phyloP scores from a whole-genome alignment of 2,329 filamentous ascomycete species.

The Zymoseptoria pseudotritici region DNA sequence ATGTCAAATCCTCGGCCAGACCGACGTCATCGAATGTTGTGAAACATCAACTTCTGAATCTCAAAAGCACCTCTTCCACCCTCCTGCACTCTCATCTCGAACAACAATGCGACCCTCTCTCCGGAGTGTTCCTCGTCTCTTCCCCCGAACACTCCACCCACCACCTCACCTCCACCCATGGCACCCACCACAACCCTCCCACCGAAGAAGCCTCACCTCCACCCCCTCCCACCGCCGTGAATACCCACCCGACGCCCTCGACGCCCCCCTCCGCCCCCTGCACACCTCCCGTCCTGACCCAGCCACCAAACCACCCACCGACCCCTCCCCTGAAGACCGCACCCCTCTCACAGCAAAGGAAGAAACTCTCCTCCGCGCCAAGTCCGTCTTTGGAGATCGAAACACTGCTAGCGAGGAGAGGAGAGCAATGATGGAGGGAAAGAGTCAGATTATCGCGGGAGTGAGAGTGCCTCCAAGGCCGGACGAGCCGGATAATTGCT shows the following conservation, averaged over 20 bases:
- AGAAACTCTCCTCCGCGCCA: conserved; percentile 50
- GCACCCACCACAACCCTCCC: too few species aligned
- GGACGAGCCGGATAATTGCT: conserved; percentile 92
- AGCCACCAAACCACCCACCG: conserved; percentile 22
- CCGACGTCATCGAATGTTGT: background rate
- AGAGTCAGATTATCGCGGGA: too few species aligned
- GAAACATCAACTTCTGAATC: background rate
- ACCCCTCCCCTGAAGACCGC: conserved; percentile 21
- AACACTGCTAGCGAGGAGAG: conserved; percentile 67
- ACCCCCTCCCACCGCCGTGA: too few species aligned
- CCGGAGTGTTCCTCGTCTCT: background rate
- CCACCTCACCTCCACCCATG: background rate
- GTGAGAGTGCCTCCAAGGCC: conserved; percentile 77
- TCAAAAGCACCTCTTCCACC: background rate
- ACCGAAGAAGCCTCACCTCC: too few species aligned
- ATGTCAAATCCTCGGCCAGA: background rate
- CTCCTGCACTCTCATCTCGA: background rate
- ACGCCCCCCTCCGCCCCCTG: conserved; percentile 12
- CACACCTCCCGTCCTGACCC: conserved; percentile 20
- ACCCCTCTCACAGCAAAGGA: conserved; percentile 44
- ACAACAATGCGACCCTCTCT: background rate
- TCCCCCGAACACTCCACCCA: background rate
- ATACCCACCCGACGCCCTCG: conserved; percentile 24
- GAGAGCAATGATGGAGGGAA: too few species aligned
- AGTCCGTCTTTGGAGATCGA: conserved; percentile 74